Base-by-base conservation (phyloP, 352 stramenopile genomes). In the Phytophthora melonis region DNA sequence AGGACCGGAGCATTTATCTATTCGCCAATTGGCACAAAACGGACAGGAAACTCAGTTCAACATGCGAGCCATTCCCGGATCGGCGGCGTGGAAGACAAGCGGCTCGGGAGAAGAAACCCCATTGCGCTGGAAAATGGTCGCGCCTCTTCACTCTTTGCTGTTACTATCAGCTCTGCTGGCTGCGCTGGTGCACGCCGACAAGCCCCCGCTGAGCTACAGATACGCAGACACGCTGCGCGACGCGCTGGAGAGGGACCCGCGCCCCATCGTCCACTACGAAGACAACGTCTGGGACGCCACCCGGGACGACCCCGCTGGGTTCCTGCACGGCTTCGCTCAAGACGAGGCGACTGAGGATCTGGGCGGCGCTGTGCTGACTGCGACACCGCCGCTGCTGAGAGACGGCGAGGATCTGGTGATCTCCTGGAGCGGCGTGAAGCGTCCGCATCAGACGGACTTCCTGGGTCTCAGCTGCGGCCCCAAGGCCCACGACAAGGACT, bases 331-430 rank as follows among this genome's bases (percentile, higher is more conserved):
- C 10, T 9, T 59, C 5, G 23, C 21, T 10, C 60, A 61, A 7
- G 47, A 68, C 8, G 55, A 74, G 27, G 41, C 36, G 16, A 50
- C 14, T 1, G 10, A 55, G 21, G 32, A 70, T 6, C 9, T 67
- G 18, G 62, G 36, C 14, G 23, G 39, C 21, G 68, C 75, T 5
- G 58, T 39, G 47, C 43, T 93, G 32, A 83, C 65, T 47, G 85
- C 85, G 5, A 84, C 62, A 16, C 86, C 87, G 4, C 36, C 79
- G 19, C 67, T 80, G n/a, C 32, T 95, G 19, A 75, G 72, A 16
- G 80, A 93, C 54, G 89, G 87, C 4, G 83, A 89, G 60, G 89
- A 96, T 59, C 76, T 96, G 41, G 85, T 96, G 27, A 75, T 96
- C 27, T 83, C 75, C 23, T 96, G 87, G 87, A 73, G 63, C 13